Evolutionary conservation across 495 filamentous ascomycete genomes (phyloP).

Genomic region (Parmelia sp.): DNA sequence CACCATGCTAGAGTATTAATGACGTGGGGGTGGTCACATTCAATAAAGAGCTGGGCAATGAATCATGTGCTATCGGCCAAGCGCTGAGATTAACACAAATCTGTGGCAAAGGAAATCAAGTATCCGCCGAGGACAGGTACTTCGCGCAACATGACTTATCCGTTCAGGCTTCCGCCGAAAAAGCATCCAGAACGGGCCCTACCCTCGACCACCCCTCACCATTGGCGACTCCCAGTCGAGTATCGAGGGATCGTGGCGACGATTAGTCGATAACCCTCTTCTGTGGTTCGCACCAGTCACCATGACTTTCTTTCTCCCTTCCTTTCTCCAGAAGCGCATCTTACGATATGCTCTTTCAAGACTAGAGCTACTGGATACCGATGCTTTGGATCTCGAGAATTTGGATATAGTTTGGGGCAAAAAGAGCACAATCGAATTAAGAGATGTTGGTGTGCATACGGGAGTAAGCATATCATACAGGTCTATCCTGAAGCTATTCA

Average conservation of each 20-base stretch:
- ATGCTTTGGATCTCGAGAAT: conserved; percentile 71
- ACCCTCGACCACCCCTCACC: not conserved
- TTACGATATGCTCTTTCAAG: conserved; percentile 74
- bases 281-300: conserved; percentile 3
- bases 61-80: not conserved
- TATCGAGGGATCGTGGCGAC: conserved; percentile 2
- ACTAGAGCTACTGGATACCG: conserved; percentile 73
- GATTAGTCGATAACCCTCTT: conserved; percentile 3
- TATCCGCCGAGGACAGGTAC: not conserved
- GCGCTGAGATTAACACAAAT: not conserved
- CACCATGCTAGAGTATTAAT: not conserved
- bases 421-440: conserved; percentile 69
- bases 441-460: conserved; percentile 69
- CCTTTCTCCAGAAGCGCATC: conserved; percentile 73
- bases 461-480: conserved; percentile 46
- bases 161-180: not conserved
- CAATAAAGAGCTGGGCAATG: not conserved
- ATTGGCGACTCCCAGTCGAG: not conserved
- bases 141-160: not conserved
- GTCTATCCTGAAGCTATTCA: too few relatives aligned
- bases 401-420: conserved; percentile 71
- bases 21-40: not conserved
- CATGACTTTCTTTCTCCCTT: conserved; percentile 59
- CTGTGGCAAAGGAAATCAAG: not conserved
- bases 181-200: too few relatives aligned